Evolutionary conservation across 768 basidiomycete genomes (phyloP).

Genomic region (Lactifluus volemus): DNA sequence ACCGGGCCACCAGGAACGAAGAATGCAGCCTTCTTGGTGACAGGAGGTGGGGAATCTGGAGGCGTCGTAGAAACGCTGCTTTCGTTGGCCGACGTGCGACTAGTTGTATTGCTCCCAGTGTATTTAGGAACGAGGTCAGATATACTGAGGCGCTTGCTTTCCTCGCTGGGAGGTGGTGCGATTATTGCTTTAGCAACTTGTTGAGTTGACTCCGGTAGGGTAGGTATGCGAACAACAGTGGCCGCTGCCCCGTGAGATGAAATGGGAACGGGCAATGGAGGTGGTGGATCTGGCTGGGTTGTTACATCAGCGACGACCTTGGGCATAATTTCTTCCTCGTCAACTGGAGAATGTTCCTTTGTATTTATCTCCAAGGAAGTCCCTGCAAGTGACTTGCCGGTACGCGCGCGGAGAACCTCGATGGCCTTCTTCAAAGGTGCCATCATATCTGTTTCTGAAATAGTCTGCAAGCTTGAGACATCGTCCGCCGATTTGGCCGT

Average conservation of each 20-base stretch:
- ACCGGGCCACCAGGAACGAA: conserved; percentile 37
- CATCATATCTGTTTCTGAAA: conserved; percentile 42
- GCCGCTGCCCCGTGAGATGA: background rate
- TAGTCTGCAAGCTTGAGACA: background rate
- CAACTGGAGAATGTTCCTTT: background rate
- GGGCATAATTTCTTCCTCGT: conserved; percentile 25
- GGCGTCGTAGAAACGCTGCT: conserved; percentile 17
- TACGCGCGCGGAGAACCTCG: conserved; percentile 52
- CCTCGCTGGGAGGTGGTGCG: conserved; percentile 12
- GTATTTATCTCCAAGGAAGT: conserved; percentile 15
- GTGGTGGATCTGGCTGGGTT: background rate
- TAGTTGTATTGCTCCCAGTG: conserved; percentile 30
- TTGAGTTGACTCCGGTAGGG: background rate
- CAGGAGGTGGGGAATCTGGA: conserved; percentile 19
- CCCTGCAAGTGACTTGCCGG: conserved; percentile 55
- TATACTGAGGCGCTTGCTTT: conserved; percentile 40
- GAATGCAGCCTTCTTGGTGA: conserved; percentile 18
- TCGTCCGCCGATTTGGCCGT: conserved; percentile 4
- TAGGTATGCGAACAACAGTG: background rate
- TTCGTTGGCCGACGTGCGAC: background rate
- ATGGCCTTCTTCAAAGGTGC: conserved; percentile 64
- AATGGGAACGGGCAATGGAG: conserved; percentile 4
- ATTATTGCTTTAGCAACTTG: background rate
- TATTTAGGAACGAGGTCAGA: conserved; percentile 45
- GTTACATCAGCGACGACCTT: conserved; percentile 53